Percentiles rank a stretch among this genome's conserved stretches.
Conservation (phyloP, 192 early-diverging fungal species). For the Linnemannia zychae region DNA sequence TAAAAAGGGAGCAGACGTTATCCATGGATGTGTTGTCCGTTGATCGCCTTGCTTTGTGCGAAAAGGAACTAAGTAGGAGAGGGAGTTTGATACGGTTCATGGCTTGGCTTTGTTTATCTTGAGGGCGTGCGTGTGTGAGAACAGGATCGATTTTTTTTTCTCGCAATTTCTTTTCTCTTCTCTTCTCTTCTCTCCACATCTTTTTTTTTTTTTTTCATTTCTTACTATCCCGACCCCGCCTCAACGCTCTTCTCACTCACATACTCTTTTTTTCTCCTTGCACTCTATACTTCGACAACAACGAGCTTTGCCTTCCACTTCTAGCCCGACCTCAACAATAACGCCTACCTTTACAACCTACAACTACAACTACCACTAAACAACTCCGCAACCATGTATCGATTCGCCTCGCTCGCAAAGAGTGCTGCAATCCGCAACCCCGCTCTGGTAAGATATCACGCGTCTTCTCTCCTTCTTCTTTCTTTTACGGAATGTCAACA, state of each 20-base stretch:
- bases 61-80: neutral
- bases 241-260: neutral
- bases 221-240: neutral
- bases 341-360: neutral
- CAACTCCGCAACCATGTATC: conserved; percentile 36
- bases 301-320: too few relatives aligned
- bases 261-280: neutral
- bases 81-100: neutral
- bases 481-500: neutral
- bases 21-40: neutral
- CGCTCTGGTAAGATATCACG: conserved; percentile 22
- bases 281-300: too few relatives aligned
- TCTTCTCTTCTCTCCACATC: neutral
- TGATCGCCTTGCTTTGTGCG: neutral
- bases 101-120: neutral
- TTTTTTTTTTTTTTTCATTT: neutral
- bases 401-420: conserved; percentile 39
- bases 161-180: conserved; percentile 2
- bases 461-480: neutral
- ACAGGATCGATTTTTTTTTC: conserved; percentile 2
- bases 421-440: conserved; percentile 21
- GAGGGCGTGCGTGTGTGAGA: neutral
- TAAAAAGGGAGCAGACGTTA: neutral
- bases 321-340: too few relatives aligned
- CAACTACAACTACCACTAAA: neutral